These are phyloP conservation scores for Pezicula neosporulosa DNA, from an alignment of 2,329 filamentous ascomycete genomes.

Conservation along the genomic window DNA sequence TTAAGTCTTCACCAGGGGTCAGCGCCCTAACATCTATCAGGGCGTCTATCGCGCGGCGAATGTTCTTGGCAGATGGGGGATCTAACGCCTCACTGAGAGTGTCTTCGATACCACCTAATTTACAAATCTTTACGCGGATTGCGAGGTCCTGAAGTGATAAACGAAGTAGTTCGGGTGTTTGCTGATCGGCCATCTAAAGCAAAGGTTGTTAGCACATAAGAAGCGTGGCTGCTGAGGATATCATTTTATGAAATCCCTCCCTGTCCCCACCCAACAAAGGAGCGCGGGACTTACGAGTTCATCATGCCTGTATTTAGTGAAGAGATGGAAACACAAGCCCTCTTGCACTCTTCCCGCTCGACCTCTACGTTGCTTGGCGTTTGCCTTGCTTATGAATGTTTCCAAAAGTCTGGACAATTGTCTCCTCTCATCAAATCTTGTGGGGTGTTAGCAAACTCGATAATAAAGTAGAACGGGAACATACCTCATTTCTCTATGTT, in stretches of 20 bases:
- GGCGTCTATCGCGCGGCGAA: constrained; percentile 87
- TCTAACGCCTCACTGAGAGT: constrained; percentile 86
- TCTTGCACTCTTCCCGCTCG: constrained; percentile 94
- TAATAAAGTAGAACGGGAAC: neutral
- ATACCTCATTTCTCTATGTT: constrained; percentile 88
- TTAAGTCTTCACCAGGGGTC: constrained; percentile 77
- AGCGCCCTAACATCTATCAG: constrained; percentile 90
- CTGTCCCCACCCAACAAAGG: neutral
- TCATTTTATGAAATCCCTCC: neutral
- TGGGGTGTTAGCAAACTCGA: constrained; percentile 4
- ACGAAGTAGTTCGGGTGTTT: constrained; percentile 94
- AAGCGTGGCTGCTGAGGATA: neutral
- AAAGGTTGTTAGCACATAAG: constrained; percentile 1
- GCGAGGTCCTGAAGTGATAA: constrained; percentile 92
- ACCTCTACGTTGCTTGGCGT: constrained; percentile 91
- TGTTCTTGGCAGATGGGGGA: constrained; percentile 86
- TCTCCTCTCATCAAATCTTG: constrained; percentile 77
- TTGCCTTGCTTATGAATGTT: constrained; percentile 91
- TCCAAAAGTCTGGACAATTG: constrained; percentile 90
- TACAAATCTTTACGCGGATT: constrained; percentile 96
- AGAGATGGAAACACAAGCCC: constrained; percentile 92
- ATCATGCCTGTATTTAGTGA: constrained; percentile 87
- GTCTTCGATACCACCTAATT: constrained; percentile 87
- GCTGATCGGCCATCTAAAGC: constrained; percentile 72
- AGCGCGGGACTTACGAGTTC: constrained; percentile 39